phyloP scores from a whole-genome alignment of 2,329 filamentous ascomycete genomes.

The Cryphonectria carpinicola region DNA sequence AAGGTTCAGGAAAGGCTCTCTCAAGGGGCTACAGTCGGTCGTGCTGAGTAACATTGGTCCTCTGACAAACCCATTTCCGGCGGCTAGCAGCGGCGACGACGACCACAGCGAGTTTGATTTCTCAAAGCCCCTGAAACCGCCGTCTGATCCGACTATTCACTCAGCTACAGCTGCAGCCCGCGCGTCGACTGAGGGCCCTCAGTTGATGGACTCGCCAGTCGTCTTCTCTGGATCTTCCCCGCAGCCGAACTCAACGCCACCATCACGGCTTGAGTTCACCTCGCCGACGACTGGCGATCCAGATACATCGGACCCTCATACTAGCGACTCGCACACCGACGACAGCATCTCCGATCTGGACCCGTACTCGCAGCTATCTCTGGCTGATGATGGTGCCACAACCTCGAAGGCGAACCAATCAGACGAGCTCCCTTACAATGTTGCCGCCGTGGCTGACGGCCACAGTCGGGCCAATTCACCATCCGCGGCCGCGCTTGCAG shows the following conservation, averaged over 20 bases:
- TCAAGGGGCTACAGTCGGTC: conserved; percentile 32
- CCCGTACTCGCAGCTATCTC: conserved; percentile 21
- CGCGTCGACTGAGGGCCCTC: neutral
- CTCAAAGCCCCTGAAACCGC: conserved; percentile 29
- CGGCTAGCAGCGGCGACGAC: conserved; percentile 6
- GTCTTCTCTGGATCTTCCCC: conserved; percentile 19
- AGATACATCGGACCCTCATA: conserved; percentile 24
- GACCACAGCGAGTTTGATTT: conserved; percentile 31
- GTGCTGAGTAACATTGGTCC: conserved; percentile 24
- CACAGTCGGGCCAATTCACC: conserved; percentile 7
- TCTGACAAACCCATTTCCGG: conserved; percentile 25
- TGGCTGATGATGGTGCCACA: conserved; percentile 4
- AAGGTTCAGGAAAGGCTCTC: conserved; percentile 31
- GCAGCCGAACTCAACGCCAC: conserved; percentile 15
- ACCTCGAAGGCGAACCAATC: conserved; percentile 3
- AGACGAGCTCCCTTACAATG: conserved; percentile 2
- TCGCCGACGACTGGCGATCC: conserved; percentile 29
- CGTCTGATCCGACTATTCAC: neutral
- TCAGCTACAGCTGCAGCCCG: neutral
- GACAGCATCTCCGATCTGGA: conserved; percentile 27
- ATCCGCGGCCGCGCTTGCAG: conserved; percentile 23
- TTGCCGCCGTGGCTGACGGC: neutral
- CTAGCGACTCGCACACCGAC: conserved; percentile 27
- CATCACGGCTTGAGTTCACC: conserved; percentile 20
- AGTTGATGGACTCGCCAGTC: conserved; percentile 14